Base-by-base conservation (phyloP, 441 rosid genomes). In the Euphorbia celastroides region DNA sequence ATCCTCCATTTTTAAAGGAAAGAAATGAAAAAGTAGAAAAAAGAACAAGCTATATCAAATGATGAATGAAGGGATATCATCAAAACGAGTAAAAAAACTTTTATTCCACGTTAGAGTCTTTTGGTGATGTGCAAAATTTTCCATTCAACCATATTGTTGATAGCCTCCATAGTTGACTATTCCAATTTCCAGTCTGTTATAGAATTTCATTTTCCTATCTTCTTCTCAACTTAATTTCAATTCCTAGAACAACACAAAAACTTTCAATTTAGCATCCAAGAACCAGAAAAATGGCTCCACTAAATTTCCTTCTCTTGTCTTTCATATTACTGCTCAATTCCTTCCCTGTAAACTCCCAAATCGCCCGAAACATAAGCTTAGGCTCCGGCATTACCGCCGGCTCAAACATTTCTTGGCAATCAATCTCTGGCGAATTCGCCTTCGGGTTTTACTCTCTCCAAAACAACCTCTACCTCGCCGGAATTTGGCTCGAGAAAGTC, bases 341-440 rank as follows among this genome's bases (percentile, higher is more conserved):
- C 30, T 62, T 19, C 22, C 25, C 46, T 32, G 5, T 66, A 13
- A 44, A 69, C 34, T 70, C 62, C 36, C 67, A 68, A 61, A 66
- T 34, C 41, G 28, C 56, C 28, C 32, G 57, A 36, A 60, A 13
- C 42, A 65, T 74, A 65, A 68, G 60, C 60, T 50, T 57, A 14
- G 81, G 80, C 25, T 62, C 75, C 3, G 38, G 41, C 11, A 67
- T 81, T 13, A 72, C 68, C 14, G 81, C 85, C 11, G 57, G 56
- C 12, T 64, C 72, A 32, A 66, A 60, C 28, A 62, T 57, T 41
- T 50, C 81, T 22, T 81, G 84, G 86, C 55, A 42, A 22, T 74
- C 60, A 34, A 73, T 76, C 17, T 75, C 88, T 22, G 67, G 76
- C 17, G 83, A 84, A 62, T 84, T 80, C 1, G 74, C 84, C 3